Base-by-base conservation (phyloP, 306 rosid genomes). In the Sicyos edulis region DNA sequence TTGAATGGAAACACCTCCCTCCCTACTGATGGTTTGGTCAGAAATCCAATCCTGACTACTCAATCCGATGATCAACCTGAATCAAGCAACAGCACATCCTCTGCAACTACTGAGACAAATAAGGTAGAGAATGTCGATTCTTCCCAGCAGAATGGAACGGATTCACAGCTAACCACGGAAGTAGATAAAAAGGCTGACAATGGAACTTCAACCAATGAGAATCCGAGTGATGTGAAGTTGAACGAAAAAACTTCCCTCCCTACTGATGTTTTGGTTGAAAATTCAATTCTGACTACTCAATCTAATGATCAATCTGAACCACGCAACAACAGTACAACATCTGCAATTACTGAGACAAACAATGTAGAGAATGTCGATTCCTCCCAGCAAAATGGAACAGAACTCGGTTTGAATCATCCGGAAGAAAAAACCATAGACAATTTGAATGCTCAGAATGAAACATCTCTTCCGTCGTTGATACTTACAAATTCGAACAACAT, bases 321-420 rank as follows among this genome's bases (percentile, higher is more conserved):
- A 20, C n/a, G n/a, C n/a, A 76, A 65, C 69, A 81, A 65, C 69
- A 81, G 78, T 74, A 40, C 52, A 64, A 50, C 83, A 20, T 62
- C 57, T 15, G 73, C 52, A 74, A 76, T 32, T 51, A 42, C 75
- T n/a, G 84, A 77, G 69, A 72, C 55, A 54, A 47, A 73, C 57
- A 65, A 13, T 13, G 53, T 72, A 6, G 54, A 72, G 77, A 74
- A 26, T 3, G 44, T 70, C 8, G 72, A 37, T 79, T 78, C 88
- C 45, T 77, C 88, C 56, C 86, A 66, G 65, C 81, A 66, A 71
- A 84, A 80, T 40, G 75, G 54, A 51, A 73, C 72, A 8, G 77
- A 70, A 69, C 44, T 55, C 45, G 70, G 72, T 53, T 70, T 54
- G 13, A 44, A 17, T 56, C 62, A 55, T 45, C 42, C 81, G 70